Conservation (phyloP, 1,139 yeast genomes). For the Pneumocystis carinii region DNA sequence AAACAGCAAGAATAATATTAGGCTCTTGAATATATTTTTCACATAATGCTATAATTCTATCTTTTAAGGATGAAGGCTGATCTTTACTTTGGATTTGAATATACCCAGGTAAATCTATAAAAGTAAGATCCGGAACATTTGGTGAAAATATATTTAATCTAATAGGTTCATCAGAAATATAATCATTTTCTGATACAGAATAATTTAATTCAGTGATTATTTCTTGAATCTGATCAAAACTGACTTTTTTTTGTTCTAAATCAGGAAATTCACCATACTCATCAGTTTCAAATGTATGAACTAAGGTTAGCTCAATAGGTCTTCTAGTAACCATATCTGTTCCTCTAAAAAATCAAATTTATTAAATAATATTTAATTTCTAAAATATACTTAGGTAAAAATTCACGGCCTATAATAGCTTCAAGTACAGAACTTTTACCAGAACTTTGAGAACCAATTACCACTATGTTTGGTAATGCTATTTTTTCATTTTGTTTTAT, state of each 20-base stretch:
- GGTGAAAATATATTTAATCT: constrained; percentile 85
- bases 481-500: constrained; percentile 52
- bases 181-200: constrained; percentile 77
- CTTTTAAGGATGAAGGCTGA: constrained; percentile 74
- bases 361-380: not conserved
- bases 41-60: constrained; percentile 64
- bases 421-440: constrained; percentile 93
- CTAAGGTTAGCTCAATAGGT: constrained; percentile 82
- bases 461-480: constrained; percentile 84
- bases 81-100: constrained; percentile 94
- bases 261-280: constrained; percentile 93
- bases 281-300: constrained; percentile 69
- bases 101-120: constrained; percentile 94
- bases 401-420: constrained; percentile 86
- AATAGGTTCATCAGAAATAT: constrained; percentile 81
- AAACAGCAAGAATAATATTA: constrained; percentile 84
- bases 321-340: constrained; percentile 91
- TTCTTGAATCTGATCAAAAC: constrained; percentile 75
- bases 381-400: constrained; percentile 47
- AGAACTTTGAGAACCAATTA: constrained; percentile 91
- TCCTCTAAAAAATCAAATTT: constrained; percentile 30
- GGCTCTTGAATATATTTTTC: constrained; percentile 79
- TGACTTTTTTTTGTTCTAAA: constrained; percentile 59
- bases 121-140: constrained; percentile 77
- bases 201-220: constrained; percentile 72